Evolutionary conservation across 441 rosid genomes (phyloP), one percentile per base, ranked within the genome.

Genomic region (Populus hybrid): DNA sequence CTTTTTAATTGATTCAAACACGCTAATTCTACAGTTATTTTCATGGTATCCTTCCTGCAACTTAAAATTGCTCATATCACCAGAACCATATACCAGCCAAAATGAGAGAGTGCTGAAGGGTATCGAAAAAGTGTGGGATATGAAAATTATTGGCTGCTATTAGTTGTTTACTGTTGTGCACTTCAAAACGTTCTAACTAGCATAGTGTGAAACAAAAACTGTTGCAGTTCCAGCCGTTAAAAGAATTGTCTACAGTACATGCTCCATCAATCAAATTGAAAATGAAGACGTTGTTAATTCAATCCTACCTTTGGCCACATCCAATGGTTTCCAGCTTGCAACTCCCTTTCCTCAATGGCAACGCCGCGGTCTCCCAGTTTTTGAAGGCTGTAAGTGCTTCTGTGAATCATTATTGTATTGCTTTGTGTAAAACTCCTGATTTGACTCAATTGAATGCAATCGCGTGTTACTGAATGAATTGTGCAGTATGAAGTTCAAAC

Each of bases 221-320:
- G 14, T 36, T 81, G 74, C 90, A 95, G 99, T 95, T 85, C 97
- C 97, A 68, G 87, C 87, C 70, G 91, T 91, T 53, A 94, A 92
- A 82, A 93, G 88, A 87, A 84, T 95, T 59, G 98, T 89, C 16
- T 93, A 95, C 86, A 93, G 97, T 84, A 93, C 99, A 18, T 95
- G 99, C 83, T 95, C 97, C 68, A 77, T 95, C 79, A 87, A 90
- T 85, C 98, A 91, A 83, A 83, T 80, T 29, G 99, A 95, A 81
- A 93, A 93, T 24, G 99, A 95, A 86, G 97, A 89, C 75, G 99
- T 95, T 1, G 82, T 93, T 24, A 77, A 81, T 38, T 91, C 98
- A 42, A 81, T 91, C 75, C 79, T 93, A 35, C 89, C 97, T 50
- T 38, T 91, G 7, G 97, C 99, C 42, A 72, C 79, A 74, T 89